phyloP scores from a whole-genome alignment of 106 monocot genomes.

The Phalaenopsis equestris region DNA sequence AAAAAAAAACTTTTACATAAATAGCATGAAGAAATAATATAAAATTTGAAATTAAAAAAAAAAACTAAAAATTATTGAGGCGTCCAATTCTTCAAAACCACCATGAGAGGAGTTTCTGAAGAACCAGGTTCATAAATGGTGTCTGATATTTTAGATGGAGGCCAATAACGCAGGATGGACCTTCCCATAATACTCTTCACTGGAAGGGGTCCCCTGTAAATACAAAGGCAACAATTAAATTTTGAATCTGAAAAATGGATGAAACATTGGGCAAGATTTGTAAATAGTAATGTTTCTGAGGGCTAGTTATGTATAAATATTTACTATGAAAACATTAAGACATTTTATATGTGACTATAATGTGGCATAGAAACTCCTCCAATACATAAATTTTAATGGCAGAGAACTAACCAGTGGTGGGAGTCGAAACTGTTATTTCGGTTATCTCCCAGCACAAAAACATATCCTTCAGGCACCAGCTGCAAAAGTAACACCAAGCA shows the following conservation, averaged over 20 bases:
- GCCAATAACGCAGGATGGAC: conserved; percentile 89
- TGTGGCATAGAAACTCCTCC: too few species aligned
- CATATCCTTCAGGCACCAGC: conserved; percentile 81
- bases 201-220: conserved; percentile 82
- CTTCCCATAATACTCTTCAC: conserved; percentile 82
- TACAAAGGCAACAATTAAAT: neutral
- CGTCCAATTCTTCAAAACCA: too few species aligned
- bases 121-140: conserved; percentile 38
- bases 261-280: too few species aligned
- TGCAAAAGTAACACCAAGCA: conserved; percentile 21
- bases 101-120: neutral
- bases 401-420: conserved; percentile 67
- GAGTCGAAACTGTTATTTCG: conserved; percentile 95
- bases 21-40: too few species aligned
- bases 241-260: too few species aligned
- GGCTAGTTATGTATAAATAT: too few species aligned
- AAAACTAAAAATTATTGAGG: too few species aligned
- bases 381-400: neutral
- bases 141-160: conserved; percentile 75
- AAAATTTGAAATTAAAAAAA: too few species aligned
- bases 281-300: too few species aligned
- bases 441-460: conserved; percentile 96
- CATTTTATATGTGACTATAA: too few species aligned
- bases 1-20: too few species aligned
- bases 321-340: too few species aligned